Conservation (phyloP, 768 basidiomycete species). For the Boletus barrowsii region DNA sequence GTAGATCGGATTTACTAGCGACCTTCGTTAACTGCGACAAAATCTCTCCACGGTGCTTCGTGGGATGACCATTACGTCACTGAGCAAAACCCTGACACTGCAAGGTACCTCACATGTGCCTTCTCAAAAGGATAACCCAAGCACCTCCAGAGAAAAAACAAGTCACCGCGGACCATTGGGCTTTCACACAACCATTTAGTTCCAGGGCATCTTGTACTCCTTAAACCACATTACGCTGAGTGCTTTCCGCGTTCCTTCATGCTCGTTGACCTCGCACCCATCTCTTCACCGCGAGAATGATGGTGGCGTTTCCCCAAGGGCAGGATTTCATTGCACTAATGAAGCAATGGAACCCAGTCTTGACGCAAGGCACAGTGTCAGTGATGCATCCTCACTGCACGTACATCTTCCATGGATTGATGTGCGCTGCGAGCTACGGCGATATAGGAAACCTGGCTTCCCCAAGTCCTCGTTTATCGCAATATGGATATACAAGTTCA, state of each 20-base stretch:
- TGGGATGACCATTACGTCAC: conserved; percentile 17
- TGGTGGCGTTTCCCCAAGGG: conserved; percentile 11
- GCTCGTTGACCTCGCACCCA: conserved; percentile 6
- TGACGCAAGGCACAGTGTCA: conserved; percentile 13
- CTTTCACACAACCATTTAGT: conserved; percentile 1
- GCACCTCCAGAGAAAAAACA: conserved; percentile 7
- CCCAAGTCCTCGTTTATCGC: conserved; percentile 13
- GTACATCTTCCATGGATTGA: conserved; percentile 17
- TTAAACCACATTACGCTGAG: conserved; percentile 1
- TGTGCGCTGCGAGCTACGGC: conserved; percentile 3
- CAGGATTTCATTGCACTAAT: conserved; percentile 27
- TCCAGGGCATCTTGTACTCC: not conserved
- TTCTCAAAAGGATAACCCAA: conserved; percentile 16
- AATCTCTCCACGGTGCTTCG: not conserved
- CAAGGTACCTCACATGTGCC: conserved; percentile 1
- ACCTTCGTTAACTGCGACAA: not conserved
- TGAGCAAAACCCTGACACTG: not conserved
- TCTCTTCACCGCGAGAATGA: conserved; percentile 9
- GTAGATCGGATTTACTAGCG: not conserved
- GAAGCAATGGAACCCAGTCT: conserved; percentile 24
- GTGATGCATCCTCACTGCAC: conserved; percentile 7
- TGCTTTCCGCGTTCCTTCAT: conserved; percentile 12
- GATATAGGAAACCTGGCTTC: conserved; percentile 3
- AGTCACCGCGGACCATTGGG: conserved; percentile 13
- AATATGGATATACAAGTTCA: conserved; percentile 14